Evolutionary conservation across 73 alveolate genomes (phyloP), one percentile per base, ranked within the genome.

Genomic region (Effrenium voratum): DNA sequence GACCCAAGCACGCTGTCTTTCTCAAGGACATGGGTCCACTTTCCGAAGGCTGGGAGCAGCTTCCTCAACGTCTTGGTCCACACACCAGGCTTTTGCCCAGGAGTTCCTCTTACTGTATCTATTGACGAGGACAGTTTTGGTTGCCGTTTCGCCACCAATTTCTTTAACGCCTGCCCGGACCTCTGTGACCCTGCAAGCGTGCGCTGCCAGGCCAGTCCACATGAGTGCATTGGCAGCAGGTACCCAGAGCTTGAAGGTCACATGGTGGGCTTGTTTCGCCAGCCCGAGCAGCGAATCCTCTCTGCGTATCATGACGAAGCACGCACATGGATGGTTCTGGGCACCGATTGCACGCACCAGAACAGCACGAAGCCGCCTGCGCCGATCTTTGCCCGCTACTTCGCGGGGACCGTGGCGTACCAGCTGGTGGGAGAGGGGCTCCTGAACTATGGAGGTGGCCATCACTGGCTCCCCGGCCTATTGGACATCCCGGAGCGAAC

Each of bases 261-360:
- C n/a, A 1, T 66, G 77, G 77, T 66, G 22, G 77, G 77, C 15
- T 32, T 66, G 77, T 66, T 66, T 40, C 77, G 77, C 28, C 43
- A 66, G 28, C 77, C 77, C 77, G 77, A 66, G 43, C 77, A 66
- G 77, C 77, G 77, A 66, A 66, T 66, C 77, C 77, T 66, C 41
- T 66, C 77, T 36, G 77, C 43, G 22, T 66, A 66, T 40, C 77
- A 66, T 28, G 77, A 28, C 80, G 80, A 68, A 2, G 46, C 46
- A 45, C 80, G 80, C 80, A 68, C 80, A 68, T 68, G 80, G 80
- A 68, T 68, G 80, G 80, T 68, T 5, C 80, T 68, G 5, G 80
- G 80, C 30, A 68, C 80, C 80, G 80, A 68, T 45, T 68, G 80
- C 80, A 68, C 80, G 46, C 46, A 30, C 46, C 80, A 68, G 46